These are phyloP conservation scores for Metschnikowia lochheadii DNA, from an alignment of 805 yeast species.

Conservation along the genomic window DNA sequence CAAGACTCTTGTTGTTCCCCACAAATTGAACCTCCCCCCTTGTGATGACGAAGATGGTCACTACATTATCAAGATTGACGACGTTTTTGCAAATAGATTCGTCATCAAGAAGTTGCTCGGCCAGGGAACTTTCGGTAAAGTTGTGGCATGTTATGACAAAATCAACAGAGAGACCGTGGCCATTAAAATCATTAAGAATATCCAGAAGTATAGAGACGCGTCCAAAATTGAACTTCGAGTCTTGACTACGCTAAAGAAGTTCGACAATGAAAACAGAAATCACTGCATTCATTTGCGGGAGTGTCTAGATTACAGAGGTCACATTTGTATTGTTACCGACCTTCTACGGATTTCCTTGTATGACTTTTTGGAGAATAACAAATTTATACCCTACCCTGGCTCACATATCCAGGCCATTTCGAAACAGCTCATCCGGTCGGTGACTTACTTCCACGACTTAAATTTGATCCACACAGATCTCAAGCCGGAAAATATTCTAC, in stretches of 20 bases:
- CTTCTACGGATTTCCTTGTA: constrained; percentile 78
- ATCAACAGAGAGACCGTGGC: constrained; percentile 65
- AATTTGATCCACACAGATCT: constrained; percentile 92
- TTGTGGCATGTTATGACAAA: constrained; percentile 75
- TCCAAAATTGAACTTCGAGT: constrained; percentile 89
- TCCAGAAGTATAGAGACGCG: constrained; percentile 93
- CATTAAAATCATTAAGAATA: constrained; percentile 85
- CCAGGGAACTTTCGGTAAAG: constrained; percentile 92
- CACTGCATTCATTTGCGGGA: constrained; percentile 84
- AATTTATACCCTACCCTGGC: constrained; percentile 88
- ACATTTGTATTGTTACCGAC: constrained; percentile 91
- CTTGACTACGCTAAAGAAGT: constrained; percentile 63
- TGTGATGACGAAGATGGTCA: constrained; percentile 75
- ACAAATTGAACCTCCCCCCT: constrained; percentile 27
- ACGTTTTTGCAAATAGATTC: constrained; percentile 71
- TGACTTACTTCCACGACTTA: constrained; percentile 84
- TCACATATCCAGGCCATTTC: constrained; percentile 87
- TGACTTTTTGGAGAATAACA: constrained; percentile 83
- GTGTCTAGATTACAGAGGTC: constrained; percentile 89
- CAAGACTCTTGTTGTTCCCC: constrained; percentile 38
- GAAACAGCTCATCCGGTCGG: constrained; percentile 77
- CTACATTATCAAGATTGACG: constrained; percentile 56
- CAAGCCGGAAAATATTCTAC: constrained; percentile 89
- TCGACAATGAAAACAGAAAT: constrained; percentile 63
- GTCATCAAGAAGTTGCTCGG: constrained; percentile 67